phyloP scores from a whole-genome alignment of 768 basidiomycete species.

The Trichaptum fuscoviolaceum region DNA sequence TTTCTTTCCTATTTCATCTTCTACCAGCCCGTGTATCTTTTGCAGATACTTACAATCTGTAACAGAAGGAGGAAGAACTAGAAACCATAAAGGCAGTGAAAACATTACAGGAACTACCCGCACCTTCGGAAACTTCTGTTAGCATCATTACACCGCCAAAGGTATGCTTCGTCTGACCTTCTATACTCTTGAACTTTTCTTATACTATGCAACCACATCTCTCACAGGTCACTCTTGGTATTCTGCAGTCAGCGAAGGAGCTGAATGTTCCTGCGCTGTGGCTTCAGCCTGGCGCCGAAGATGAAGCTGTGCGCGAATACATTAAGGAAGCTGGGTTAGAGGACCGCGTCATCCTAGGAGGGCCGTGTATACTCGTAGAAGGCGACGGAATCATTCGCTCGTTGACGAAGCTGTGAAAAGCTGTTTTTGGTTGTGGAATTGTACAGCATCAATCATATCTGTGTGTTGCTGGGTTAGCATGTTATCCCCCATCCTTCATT shows the following conservation, averaged over 20 bases:
- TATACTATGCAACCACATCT: neutral
- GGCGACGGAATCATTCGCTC: conserved; percentile 51
- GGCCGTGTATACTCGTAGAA: conserved; percentile 76
- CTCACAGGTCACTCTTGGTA: conserved; percentile 58
- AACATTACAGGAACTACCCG: conserved; percentile 50
- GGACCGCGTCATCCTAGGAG: conserved; percentile 72
- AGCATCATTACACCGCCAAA: conserved; percentile 76
- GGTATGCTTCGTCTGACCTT: conserved; percentile 29
- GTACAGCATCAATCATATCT: too few species aligned
- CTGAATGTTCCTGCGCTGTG: conserved; percentile 73
- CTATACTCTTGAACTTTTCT: neutral
- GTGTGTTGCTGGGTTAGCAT: too few species aligned
- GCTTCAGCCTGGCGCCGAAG: conserved; percentile 87
- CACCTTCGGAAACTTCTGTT: conserved; percentile 63
- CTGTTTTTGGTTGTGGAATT: too few species aligned
- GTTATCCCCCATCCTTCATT: too few species aligned
- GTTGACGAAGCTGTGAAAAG: neutral
- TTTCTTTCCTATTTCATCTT: neutral
- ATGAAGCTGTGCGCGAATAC: conserved; percentile 55
- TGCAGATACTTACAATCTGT: neutral
- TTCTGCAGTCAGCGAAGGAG: conserved; percentile 64
- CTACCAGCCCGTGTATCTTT: conserved; percentile 4
- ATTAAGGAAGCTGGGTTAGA: conserved; percentile 60
- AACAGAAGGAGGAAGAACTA: conserved; percentile 63
- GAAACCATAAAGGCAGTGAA: conserved; percentile 57